Evolutionary conservation across 176 grass and related monocot species (phyloP).

Genomic region (Musa acuminata): DNA sequence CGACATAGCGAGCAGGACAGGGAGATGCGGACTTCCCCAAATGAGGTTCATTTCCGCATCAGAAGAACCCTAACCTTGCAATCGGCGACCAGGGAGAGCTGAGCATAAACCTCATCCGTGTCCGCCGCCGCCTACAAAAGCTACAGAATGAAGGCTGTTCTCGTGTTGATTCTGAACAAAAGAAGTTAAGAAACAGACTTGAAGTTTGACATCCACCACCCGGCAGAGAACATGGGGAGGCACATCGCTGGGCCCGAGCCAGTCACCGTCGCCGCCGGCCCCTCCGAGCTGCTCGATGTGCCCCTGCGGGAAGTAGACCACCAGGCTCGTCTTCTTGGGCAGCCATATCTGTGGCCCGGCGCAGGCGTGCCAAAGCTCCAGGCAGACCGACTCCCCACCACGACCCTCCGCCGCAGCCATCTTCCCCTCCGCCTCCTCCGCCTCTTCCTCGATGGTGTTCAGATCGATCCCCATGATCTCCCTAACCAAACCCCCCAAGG

Average conservation of each 20-base stretch:
- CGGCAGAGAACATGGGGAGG: conserved; percentile 70
- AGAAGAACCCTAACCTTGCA: conserved; percentile 35
- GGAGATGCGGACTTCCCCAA: too few species aligned
- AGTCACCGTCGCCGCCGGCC: background rate
- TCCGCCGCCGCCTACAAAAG: conserved; percentile 54
- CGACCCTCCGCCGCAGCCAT: conserved; percentile 14
- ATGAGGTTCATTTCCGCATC: background rate
- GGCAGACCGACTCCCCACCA: background rate
- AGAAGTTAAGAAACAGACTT: conserved; percentile 23
- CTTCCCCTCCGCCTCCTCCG: background rate
- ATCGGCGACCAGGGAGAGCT: conserved; percentile 46
- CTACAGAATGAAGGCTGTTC: background rate
- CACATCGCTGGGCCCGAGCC: conserved; percentile 3
- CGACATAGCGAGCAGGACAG: too few species aligned
- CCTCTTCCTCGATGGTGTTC: conserved; percentile 32
- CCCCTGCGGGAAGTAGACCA: conserved; percentile 22
- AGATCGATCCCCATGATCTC: conserved; percentile 44
- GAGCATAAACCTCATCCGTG: conserved; percentile 79
- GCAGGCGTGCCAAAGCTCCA: conserved; percentile 19
- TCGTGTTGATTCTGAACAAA: background rate
- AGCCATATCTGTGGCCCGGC: conserved; percentile 16
- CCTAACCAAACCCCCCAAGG: background rate
- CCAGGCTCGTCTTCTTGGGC: conserved; percentile 10
- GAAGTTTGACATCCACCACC: conserved; percentile 60
- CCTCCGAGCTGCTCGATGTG: conserved; percentile 8